Base-by-base conservation (phyloP, 306 rosid genomes). In the Gynostemma pentaphyllum region DNA sequence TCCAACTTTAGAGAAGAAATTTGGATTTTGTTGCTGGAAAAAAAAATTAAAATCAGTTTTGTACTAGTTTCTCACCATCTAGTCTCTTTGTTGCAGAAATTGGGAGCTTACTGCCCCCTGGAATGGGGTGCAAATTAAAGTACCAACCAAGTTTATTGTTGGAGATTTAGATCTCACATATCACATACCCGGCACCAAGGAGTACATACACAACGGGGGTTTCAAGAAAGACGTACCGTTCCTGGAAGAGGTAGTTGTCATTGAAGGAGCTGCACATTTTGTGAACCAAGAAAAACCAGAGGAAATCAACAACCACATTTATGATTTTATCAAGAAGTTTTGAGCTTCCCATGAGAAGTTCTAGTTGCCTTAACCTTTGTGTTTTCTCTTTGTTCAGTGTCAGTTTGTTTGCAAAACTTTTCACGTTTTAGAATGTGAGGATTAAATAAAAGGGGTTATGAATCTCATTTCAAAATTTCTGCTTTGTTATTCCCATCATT, bases 31-130 rank as follows among this genome's bases (percentile, higher is more conserved):
- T 15, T n/a, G n/a, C n/a, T n/a, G n/a, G n/a, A n/a, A n/a, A n/a
- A n/a, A n/a, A n/a, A n/a, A n/a, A n/a, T n/a, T n/a, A n/a, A n/a
- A n/a, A n/a, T n/a, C n/a, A n/a, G n/a, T n/a, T n/a, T n/a, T n/a
- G n/a, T n/a, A n/a, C n/a, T n/a, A n/a, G n/a, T 13, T 15, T 14
- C 14, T 44, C n/a, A 15, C n/a, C 4, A 36, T 19, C 26, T 32
- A 29, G 18, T 11, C 1, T 40, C 22, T 14, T 10, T 30, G 66
- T 8, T 60, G 34, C 49, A 62, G 78, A 28, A 75, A 46, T 18
- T 75, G 79, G 74, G 75, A 75, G 67, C 63, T 69, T 4, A 69
- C 79, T 19, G 74, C 75, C 7, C 67, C 71, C 1, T 74, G 79
- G 79, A 69, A 26, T 5, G 71, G 79, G n/a, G 52, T 27, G 24